Base-by-base conservation (phyloP, 257 asterid species). In the Scutellaria minor region DNA sequence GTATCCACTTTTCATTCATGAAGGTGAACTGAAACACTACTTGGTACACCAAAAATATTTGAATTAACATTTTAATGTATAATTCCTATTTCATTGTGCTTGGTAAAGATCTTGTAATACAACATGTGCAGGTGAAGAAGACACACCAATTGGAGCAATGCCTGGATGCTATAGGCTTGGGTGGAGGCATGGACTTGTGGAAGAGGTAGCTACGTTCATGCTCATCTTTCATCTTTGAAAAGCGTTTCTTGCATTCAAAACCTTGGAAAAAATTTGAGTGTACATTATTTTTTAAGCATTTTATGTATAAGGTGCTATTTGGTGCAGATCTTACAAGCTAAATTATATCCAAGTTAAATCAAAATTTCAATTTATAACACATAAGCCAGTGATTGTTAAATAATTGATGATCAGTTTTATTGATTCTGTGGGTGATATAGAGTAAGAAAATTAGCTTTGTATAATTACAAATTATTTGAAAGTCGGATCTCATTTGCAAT, bases 161-260 rank as follows among this genome's bases (percentile, higher is more conserved):
- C 99, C 99, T 18, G 98, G 99, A 68, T 94, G 99, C 74, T 94
- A 87, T 72, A 87, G 99, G 82, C 97, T 94, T 54, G 99, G 99
- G 37, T 94, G 98, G 99, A 90, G 96, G 69, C 97, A 86, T 74
- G 99, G 99, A 47, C 96, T 94, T 72, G 84, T 94, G 39, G 92
- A 94, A 87, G 99, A 94, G 98, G 99, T 94, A 14, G 61, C 58
- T 65, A 14, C 56, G 64, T 76, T 65, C 62, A 61, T 69, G 48
- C 65, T 74, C 13, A 8, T 66, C 52, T 61, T 78, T 57, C 69
- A 12, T 59, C 37, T 48, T 59, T 76, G 24, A 62, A 41, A 44
- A 42, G 9, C 55, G 53, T 59, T 66, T 54, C 39, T 76, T 73
- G 24, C 47, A 6, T 42, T 24, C 51, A n/a, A 12, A 35, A 24